These are phyloP conservation scores for Lodderomyces beijingensis DNA, from an alignment of 1,139 yeast species.

Conservation along the genomic window DNA sequence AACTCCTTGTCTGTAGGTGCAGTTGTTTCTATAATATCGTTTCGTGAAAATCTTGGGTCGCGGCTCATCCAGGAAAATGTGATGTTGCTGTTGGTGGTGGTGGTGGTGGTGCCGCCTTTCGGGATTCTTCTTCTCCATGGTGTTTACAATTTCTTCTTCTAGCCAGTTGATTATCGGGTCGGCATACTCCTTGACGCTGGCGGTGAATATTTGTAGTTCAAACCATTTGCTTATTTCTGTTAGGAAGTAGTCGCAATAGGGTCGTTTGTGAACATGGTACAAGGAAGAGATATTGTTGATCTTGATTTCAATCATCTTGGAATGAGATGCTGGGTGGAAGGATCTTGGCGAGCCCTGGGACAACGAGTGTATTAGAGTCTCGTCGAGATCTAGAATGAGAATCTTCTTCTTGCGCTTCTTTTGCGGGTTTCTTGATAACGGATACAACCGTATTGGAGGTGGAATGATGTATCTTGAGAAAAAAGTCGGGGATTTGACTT, in stretches of 20 bases:
- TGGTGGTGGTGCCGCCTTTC: background rate
- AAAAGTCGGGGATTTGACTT: conserved; percentile 55
- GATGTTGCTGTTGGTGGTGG: background rate
- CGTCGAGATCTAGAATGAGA: conserved; percentile 84
- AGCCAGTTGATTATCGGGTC: conserved; percentile 95
- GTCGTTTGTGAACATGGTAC: conserved; percentile 88
- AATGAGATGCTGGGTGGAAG: conserved; percentile 47
- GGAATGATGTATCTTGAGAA: conserved; percentile 46
- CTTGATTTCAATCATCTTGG: conserved; percentile 83
- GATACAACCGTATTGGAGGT: conserved; percentile 45
- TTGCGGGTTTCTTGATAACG: conserved; percentile 40
- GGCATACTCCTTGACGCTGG: conserved; percentile 91
- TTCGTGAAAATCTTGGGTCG: conserved; percentile 37
- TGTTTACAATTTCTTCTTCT: conserved; percentile 33
- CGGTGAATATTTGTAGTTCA: conserved; percentile 85
- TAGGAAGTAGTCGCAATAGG: conserved; percentile 82
- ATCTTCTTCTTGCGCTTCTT: conserved; percentile 50
- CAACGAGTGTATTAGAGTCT: conserved; percentile 86
- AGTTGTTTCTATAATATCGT: conserved; percentile 75
- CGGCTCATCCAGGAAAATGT: background rate
- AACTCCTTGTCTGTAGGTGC: conserved; percentile 70
- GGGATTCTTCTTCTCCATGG: conserved; percentile 9
- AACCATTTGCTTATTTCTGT: conserved; percentile 82
- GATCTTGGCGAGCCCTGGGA: conserved; percentile 55
- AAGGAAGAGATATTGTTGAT: conserved; percentile 66